Conservation (phyloP, 768 basidiomycete genomes). For the Mycena amicta region DNA sequence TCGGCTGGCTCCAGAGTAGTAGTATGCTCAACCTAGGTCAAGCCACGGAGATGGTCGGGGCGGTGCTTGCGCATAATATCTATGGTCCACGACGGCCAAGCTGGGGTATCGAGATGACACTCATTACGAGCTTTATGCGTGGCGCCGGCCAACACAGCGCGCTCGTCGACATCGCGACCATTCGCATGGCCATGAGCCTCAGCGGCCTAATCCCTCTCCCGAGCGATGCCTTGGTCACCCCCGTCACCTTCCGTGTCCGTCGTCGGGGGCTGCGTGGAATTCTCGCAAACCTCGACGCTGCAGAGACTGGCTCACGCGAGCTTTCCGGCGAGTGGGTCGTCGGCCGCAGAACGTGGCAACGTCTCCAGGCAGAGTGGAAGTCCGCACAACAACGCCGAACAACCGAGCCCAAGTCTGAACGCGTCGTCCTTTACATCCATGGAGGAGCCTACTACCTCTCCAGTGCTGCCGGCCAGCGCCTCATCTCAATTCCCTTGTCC, state of each 20-base stretch:
- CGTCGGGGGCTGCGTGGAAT: slow-evolving; percentile 77
- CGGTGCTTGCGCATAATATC: slow-evolving; percentile 76
- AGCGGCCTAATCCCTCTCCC: slow-evolving; percentile 84
- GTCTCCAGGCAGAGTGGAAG: slow-evolving; percentile 82
- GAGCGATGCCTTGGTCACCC: slow-evolving; percentile 91
- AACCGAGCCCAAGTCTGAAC: slow-evolving; percentile 52
- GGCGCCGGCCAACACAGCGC: slow-evolving; percentile 80
- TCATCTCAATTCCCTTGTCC: slow-evolving; percentile 88
- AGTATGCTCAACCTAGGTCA: not conserved
- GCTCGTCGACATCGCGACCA: slow-evolving; percentile 75
- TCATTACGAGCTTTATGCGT: slow-evolving; percentile 83
- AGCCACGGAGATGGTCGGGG: slow-evolving; percentile 56
- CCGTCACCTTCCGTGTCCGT: slow-evolving; percentile 86
- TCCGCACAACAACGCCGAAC: slow-evolving; percentile 35
- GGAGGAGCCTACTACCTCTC: slow-evolving; percentile 97
- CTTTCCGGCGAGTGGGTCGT: slow-evolving; percentile 97
- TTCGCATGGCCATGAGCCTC: slow-evolving; percentile 72
- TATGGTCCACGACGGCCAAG: slow-evolving; percentile 87
- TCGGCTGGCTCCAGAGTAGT: no score
- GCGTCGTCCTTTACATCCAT: slow-evolving; percentile 91
- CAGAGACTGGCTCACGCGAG: slow-evolving; percentile 78
- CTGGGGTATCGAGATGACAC: slow-evolving; percentile 93
- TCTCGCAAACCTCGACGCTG: slow-evolving; percentile 69
- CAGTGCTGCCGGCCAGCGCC: slow-evolving; percentile 86
- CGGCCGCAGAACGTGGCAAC: slow-evolving; percentile 88